Evolutionary conservation across 441 rosid genomes (phyloP), one percentile per base, ranked within the genome.

Genomic region (Populus hybrid): DNA sequence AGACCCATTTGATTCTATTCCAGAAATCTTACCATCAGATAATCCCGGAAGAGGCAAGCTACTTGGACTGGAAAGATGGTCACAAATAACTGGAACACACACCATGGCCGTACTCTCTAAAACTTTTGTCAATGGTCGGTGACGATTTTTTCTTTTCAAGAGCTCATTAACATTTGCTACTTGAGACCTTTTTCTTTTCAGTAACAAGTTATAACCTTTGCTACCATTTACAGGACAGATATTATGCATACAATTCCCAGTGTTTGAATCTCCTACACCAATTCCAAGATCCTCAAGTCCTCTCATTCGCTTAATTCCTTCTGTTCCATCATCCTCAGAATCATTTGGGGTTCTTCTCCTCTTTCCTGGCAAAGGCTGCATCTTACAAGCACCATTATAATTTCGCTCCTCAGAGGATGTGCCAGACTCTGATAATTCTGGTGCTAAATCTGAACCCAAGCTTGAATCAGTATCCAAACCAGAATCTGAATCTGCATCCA

Each of bases 271-370:
- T 68, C 88, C 88, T 76, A 85, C 79, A 79, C 85, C 85, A 84
- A 85, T 87, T 79, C 93, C 98, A 71, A 94, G 88, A 87, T 96
- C 98, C 86, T 89, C 95, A 79, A 93, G 98, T 72, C 99, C 99
- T 89, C 95, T 93, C 99, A 96, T 96, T 0, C 99, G 93, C 90
- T 93, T 94, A 78, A 81, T 88, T 77, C 98, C 92, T 87, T 89
- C 98, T 69, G 86, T 89, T 70, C 99, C 99, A 87, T 95, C 99
- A 85, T 95, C 99, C 86, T 93, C 98, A 1, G 97, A 96, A 84
- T 94, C 98, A 83, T 94, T 94, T 18, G 97, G 98, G n/a, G 97
- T 94, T 86, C 87, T 90, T 83, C 97, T 93, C 78, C 96, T 91
- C 91, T 86, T 91, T 77, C 79, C 89, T 67, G 70, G 86, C 71